Base-by-base conservation (phyloP, 2,329 filamentous ascomycete species). In the Dendryphion nanum region DNA sequence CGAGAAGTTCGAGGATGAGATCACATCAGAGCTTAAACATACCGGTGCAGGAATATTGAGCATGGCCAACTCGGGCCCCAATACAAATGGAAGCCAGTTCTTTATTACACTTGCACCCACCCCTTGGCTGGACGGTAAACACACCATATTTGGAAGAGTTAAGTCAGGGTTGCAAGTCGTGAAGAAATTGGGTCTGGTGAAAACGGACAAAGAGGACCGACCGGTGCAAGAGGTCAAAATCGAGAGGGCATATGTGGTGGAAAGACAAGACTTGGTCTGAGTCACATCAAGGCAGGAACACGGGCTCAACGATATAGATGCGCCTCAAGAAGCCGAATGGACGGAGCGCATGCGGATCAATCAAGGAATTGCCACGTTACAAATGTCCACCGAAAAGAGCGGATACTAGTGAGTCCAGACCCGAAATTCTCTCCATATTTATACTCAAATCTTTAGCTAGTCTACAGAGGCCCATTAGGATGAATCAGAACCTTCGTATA, bases 81-180 rank as follows among this genome's bases (percentile, higher is more conserved):
- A 97, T 66, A 95, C 91, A 23, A 97, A 97, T 66, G 91, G 91
- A 16, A 88, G 82, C 41, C 93, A 97, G 69, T 98, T 97, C 69
- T 97, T 97, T 64, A 82, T 98, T 51, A 97, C 93, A 0, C 75
- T 97, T 21, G 91, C 89, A 6, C 91, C 91, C 4, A 91, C 93
- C 13, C 93, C 93, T 1, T 97, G 91, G 91, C 70, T 98, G 42
- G 93, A 98, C 68, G 89, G 90, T 16, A 96, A 95, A 68, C 91
- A 98, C 66, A 95, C 90, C 8, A 94, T 98, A 51, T 98, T 98
- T 62, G 93, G 93, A 1, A 74, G 91, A 37, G 89, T 98, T 26
- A 90, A 86, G 71, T 79, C 70, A 38, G 93, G 93, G 0, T 81
- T 97, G 77, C 74, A 78, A 40, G 76, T 91, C n/a, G 82, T 97